These are phyloP conservation scores for Platanus orientalis DNA, from an alignment of 164 flowering plant genomes.

Conservation along the genomic window DNA sequence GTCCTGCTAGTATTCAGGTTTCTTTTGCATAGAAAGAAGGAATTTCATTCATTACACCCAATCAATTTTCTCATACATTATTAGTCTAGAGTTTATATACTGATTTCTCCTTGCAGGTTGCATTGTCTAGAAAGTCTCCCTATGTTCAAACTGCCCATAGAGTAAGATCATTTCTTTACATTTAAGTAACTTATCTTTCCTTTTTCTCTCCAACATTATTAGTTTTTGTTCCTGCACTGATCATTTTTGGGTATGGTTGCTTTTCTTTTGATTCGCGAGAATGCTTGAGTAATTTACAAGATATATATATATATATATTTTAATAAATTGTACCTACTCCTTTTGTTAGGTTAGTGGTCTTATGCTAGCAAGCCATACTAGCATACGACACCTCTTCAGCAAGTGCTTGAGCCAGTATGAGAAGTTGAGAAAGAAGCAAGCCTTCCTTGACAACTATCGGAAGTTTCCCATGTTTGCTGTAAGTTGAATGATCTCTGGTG, in stretches of 20 bases:
- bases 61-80: not conserved
- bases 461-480: conserved; percentile 98
- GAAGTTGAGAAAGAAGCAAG: conserved; percentile 93
- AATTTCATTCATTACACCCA: not conserved
- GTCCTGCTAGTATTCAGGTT: conserved; percentile 99
- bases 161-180: conserved; percentile 29
- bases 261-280: not conserved
- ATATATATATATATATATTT: not conserved
- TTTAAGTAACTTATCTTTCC: not conserved
- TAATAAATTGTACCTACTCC: not conserved
- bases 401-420: conserved; percentile 95
- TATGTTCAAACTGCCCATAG: conserved; percentile 97
- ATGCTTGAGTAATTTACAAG: not conserved
- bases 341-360: conserved; percentile 85
- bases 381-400: conserved; percentile 94
- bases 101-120: conserved; percentile 52
- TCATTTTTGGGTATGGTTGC: not conserved
- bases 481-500: conserved; percentile 31
- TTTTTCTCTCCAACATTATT: not conserved
- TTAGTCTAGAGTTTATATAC: not conserved
- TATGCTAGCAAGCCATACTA: conserved; percentile 97
- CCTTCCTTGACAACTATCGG: conserved; percentile 95
- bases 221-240: not conserved
- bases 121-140: conserved; percentile 95
- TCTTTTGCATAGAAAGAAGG: conserved; percentile 5